Evolutionary conservation across 768 basidiomycete genomes (phyloP), one percentile per base, ranked within the genome.

Genomic region (Aureoboletus auriporus): DNA sequence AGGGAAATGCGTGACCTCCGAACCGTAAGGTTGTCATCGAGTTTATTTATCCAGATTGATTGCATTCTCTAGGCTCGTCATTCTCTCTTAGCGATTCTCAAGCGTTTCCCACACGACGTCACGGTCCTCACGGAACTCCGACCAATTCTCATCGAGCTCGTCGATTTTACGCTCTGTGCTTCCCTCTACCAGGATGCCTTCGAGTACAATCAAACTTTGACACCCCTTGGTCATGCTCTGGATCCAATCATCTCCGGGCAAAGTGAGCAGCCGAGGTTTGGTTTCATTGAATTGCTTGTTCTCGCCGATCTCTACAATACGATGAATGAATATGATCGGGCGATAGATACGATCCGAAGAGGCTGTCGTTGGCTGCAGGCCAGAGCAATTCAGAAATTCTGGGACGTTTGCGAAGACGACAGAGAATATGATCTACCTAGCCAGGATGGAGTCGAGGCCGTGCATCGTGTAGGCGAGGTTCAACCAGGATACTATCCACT

Each of bases 331-430:
- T 75, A 86, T 57, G 82, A 82, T 31, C 72, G 76, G 36, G 88
- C 87, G 0, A 70, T 92, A 13, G 73, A 78, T 11, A 77, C 80
- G 1, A 83, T 95, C 43, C 76, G 86, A 40, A 74, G 72, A 44
- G 94, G 93, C 1, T 85, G 80, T 43, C 71, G 95, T 46, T 98
- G 95, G 95, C 66, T 97, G n/a, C 91, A 97, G 64, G 90, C 91
- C 0, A 72, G 95, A 29, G 71, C 69, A 29, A 71, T 78, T 39
- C 84, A 87, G 61, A 75, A 72, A 46, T 83, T 84, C 49, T 97
- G 93, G 93, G 89, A 93, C 54, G 64, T 76, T 17, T 79, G 83
- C 46, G 78, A 78, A 28, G 94, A 99, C 62, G 95, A 99, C 61
- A 74, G 93, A 42, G 95, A 99, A 67, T 99, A 80, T 60, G 57